Base-by-base conservation (phyloP, 1,284 basidiomycete species). In the Cryptococcus maquisensis region DNA sequence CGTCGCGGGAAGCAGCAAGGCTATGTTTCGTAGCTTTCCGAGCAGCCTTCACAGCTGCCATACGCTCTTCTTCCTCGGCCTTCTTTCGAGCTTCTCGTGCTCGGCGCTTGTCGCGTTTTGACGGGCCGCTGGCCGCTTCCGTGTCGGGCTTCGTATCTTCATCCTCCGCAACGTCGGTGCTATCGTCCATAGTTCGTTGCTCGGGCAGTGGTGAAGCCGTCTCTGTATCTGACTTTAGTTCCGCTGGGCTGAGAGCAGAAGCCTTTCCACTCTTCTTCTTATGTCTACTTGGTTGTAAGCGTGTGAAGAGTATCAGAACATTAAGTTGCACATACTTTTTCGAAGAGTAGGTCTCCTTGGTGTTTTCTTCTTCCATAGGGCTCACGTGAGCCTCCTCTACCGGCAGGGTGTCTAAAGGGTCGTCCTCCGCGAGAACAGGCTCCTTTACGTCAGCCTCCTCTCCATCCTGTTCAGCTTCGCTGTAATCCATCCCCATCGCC, bases 71-170 rank as follows among this genome's bases (percentile, higher is more conserved):
- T 39, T 75, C 78, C 59, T 82, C 74, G 2, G 72, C 82, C 54
- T 84, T 85, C 76, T 90, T 93, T 61, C 83, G 86, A 6, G 84
- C 86, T 71, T 94, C 88, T 49, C 84, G 80, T 6, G 86, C 84
- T 51, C 85, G 81, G 45, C 92, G 79, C 72, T 86, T 91, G 32
- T 94, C 90, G 50, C 82, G 83, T 74, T 95, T 96, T 2, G 88
- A 86, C 38, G 83, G 70, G 63, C 28, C 28, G 28, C 28, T 32
- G 10, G 28, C 28, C 3, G 28, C 28, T 6, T 10, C 10, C 10
- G 6, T 32, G 28, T 32, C 28, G 7, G 28, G 6, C 28, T 55
- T 59, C 24, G 56, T 44, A n/a, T 51, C 48, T 15, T 42, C 56
- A 24, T 51, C 44, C 24, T 51, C 44, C 24, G 35, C 55, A 51